Evolutionary conservation across 208 protist species (phyloP).

Genomic region (Trypanosoma melophagium): DNA sequence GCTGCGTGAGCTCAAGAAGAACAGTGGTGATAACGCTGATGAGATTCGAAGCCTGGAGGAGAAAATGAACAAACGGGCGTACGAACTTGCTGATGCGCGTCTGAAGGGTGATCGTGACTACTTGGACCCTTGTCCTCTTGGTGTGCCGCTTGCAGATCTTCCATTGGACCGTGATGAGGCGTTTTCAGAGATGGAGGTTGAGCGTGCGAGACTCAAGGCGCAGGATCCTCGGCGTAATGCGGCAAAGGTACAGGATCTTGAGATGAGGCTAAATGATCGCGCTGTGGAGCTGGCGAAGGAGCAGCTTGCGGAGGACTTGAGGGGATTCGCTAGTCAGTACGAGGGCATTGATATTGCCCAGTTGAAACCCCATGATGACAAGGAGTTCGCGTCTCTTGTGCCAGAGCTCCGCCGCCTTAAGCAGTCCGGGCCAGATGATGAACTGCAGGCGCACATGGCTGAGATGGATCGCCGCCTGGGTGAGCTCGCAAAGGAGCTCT

Average conservation of each 20-base stretch:
- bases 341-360: slow-evolving; percentile 45
- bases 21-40: slow-evolving; percentile 25
- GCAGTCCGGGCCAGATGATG: slow-evolving; percentile 23
- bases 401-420: slow-evolving; percentile 21
- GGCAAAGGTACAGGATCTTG: slow-evolving; percentile 35
- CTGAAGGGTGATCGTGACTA: slow-evolving; percentile 70
- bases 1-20: slow-evolving; percentile 73
- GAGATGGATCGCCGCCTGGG: slow-evolving; percentile 57
- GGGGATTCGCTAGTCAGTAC: slow-evolving; percentile 46
- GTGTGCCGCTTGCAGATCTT: slow-evolving; percentile 40
- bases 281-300: slow-evolving; percentile 56
- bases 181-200: slow-evolving; percentile 50
- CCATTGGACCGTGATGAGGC: slow-evolving; percentile 43
- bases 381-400: slow-evolving; percentile 34
- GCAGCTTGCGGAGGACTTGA: slow-evolving; percentile 42
- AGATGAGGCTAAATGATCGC: slow-evolving; percentile 61
- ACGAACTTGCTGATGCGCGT: slow-evolving; percentile 58
- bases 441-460: slow-evolving; percentile 22
- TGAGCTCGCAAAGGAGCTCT: slow-evolving; percentile 61
- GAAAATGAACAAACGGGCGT: slow-evolving; percentile 75
- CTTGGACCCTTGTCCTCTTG: slow-evolving; percentile 39
- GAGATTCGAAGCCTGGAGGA: slow-evolving; percentile 47
- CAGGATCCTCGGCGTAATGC: slow-evolving; percentile 43
- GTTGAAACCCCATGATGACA: slow-evolving; percentile 32
- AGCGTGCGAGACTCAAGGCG: slow-evolving; percentile 48